A percentile compares a stretch with the other conserved stretches of the same genome.
Evolutionary conservation across 1,139 yeast species (phyloP).

Genomic region (Arxiozyma telluris): DNA sequence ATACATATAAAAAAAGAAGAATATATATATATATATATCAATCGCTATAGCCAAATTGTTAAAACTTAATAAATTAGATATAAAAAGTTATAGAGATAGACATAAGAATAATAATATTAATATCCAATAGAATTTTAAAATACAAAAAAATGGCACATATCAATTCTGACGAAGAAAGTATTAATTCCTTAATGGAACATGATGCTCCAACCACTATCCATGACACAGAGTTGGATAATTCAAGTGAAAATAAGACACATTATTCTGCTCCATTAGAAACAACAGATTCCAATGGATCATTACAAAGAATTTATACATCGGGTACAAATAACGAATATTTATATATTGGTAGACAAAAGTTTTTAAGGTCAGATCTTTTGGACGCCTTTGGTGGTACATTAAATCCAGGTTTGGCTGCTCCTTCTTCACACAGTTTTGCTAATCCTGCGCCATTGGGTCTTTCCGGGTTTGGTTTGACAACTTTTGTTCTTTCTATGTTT

Average conservation of each 20-base stretch:
- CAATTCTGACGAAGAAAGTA: background rate
- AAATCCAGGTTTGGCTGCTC: slow-evolving; percentile 40
- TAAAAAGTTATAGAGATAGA: no score
- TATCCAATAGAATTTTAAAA: background rate
- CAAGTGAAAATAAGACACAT: background rate
- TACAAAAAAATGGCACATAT: background rate
- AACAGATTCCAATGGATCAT: slow-evolving; percentile 14
- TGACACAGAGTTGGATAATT: background rate
- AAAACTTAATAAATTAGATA: no score
- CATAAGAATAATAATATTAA: no score
- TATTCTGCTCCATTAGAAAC: background rate
- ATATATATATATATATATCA: no score
- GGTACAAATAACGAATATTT: slow-evolving; percentile 43
- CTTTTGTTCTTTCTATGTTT: slow-evolving; percentile 66
- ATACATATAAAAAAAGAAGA: no score
- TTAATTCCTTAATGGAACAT: slow-evolving; percentile 1
- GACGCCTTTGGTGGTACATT: slow-evolving; percentile 52
- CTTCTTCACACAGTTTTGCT: slow-evolving; percentile 64
- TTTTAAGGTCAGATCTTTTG: slow-evolving; percentile 41
- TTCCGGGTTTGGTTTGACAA: slow-evolving; percentile 74
- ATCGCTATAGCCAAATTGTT: no score
- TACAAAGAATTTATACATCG: slow-evolving; percentile 21
- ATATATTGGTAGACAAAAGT: slow-evolving; percentile 53
- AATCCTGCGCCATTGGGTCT: slow-evolving; percentile 87
- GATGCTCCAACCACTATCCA: slow-evolving; percentile 4